Conservation (phyloP, 2,329 filamentous ascomycete genomes). For the Aspergillus sp. region DNA sequence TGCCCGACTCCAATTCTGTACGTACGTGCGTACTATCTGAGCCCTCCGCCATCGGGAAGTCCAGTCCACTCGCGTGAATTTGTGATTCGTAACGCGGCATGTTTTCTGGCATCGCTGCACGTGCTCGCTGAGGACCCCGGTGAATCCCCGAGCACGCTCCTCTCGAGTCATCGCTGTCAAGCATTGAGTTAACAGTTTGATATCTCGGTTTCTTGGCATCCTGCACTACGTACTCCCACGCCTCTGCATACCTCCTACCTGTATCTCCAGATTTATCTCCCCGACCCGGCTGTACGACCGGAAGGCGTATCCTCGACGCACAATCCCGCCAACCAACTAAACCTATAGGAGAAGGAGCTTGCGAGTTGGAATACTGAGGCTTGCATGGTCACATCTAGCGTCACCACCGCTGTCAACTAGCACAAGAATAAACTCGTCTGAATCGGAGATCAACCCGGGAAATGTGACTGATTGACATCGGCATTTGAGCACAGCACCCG, state of each 20-base stretch:
- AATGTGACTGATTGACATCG: neutral
- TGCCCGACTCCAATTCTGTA: slow-evolving; percentile 9
- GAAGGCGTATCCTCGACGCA: too few relatives aligned
- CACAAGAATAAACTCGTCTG: too few relatives aligned
- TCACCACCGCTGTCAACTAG: neutral
- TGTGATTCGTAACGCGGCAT: neutral
- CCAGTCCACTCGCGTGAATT: neutral
- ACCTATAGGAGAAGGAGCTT: neutral
- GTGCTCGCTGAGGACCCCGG: neutral
- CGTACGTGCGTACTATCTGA: slow-evolving; percentile 8
- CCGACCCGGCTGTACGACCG: too few relatives aligned
- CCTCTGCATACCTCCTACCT: neutral
- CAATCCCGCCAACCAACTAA: too few relatives aligned
- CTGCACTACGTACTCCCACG: neutral
- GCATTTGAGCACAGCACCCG: neutral
- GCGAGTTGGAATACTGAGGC: neutral
- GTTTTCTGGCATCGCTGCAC: neutral
- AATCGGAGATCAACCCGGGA: too few relatives aligned
- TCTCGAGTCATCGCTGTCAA: neutral
- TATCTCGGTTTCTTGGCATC: neutral
- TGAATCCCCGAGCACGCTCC: neutral
- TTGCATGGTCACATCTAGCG: neutral
- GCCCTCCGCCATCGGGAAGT: neutral
- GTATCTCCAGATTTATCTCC: neutral
- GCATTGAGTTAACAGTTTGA: neutral